Percentiles rank a stretch among this genome's conserved stretches.
Conservation (phyloP, 2,329 filamentous ascomycete species). For the Alternaria infectoria region DNA sequence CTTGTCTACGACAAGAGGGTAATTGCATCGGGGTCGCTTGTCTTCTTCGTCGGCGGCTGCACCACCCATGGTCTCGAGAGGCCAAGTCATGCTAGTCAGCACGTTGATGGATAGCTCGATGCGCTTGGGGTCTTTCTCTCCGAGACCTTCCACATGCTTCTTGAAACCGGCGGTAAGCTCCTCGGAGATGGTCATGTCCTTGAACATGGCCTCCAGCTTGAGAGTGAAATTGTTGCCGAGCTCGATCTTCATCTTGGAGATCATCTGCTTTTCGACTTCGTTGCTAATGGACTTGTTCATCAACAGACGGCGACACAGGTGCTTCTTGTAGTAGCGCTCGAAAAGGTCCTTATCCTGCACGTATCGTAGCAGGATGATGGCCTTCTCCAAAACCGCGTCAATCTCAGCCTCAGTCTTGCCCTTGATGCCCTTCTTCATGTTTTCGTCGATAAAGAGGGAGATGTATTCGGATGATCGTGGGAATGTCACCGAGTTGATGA, state of each 20-base stretch:
- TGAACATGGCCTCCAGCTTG: constrained; percentile 97
- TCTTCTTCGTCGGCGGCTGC: constrained; percentile 57
- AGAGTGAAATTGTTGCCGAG: constrained; percentile 91
- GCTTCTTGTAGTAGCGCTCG: constrained; percentile 97
- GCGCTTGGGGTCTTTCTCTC: constrained; percentile 64
- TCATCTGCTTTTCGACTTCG: constrained; percentile 94
- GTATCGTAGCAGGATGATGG: constrained; percentile 85
- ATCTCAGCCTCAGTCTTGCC: constrained; percentile 90
- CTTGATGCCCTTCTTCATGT: constrained; percentile 90
- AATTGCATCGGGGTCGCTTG: constrained; percentile 66
- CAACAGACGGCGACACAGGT: constrained; percentile 84
- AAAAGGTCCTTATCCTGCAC: constrained; percentile 93
- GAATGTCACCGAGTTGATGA: constrained; percentile 81
- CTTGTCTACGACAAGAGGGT: constrained; percentile 73
- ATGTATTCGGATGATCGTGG: constrained; percentile 85
- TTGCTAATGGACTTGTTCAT: constrained; percentile 89
- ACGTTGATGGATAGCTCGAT: constrained; percentile 85
- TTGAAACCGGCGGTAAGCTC: constrained; percentile 82
- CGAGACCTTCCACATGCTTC: constrained; percentile 67
- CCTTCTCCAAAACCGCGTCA: constrained; percentile 83
- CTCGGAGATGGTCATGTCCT: constrained; percentile 87
- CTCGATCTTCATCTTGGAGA: constrained; percentile 95
- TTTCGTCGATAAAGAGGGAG: constrained; percentile 96
- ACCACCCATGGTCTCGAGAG: constrained; percentile 80
- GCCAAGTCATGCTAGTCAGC: constrained; percentile 94